These are phyloP conservation scores for Macrocybe sp. DNA, from an alignment of 1,284 basidiomycete genomes.

Conservation along the genomic window DNA sequence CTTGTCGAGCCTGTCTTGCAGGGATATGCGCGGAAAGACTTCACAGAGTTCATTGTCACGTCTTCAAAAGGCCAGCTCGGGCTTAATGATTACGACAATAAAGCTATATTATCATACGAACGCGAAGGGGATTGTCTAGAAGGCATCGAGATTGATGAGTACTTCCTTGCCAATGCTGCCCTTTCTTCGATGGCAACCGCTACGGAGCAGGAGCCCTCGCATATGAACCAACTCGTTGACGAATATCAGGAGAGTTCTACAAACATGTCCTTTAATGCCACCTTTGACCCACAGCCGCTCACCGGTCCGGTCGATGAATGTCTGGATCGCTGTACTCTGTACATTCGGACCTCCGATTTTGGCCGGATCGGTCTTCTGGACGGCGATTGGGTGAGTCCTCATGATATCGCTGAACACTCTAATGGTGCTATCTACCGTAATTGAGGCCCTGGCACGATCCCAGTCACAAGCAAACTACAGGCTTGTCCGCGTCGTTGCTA, in stretches of 20 bases:
- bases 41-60: constrained; percentile 58
- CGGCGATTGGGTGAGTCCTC: constrained; percentile 78
- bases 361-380: constrained; percentile 73
- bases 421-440: constrained; percentile 2
- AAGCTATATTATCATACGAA: constrained; percentile 7
- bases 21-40: constrained; percentile 49
- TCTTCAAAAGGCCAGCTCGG: constrained; percentile 15
- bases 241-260: constrained; percentile 9
- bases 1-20: constrained; percentile 70
- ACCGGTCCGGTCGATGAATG: constrained; percentile 23
- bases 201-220: background rate
- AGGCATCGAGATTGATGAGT: constrained; percentile 62
- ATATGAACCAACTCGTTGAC: background rate
- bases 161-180: constrained; percentile 58
- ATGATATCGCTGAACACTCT: background rate
- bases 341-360: constrained; percentile 59
- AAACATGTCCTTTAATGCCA: background rate
- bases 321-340: constrained; percentile 49
- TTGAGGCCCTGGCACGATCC: constrained; percentile 31
- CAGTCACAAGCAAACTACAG: constrained; percentile 32
- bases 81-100: constrained; percentile 15
- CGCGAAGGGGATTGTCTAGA: constrained; percentile 24
- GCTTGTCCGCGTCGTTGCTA: constrained; percentile 53
- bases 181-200: constrained; percentile 16
- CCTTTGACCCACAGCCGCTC: constrained; percentile 22